Evolutionary conservation across 257 asterid species (phyloP).

Genomic region (Nicotiana noctiflora): DNA sequence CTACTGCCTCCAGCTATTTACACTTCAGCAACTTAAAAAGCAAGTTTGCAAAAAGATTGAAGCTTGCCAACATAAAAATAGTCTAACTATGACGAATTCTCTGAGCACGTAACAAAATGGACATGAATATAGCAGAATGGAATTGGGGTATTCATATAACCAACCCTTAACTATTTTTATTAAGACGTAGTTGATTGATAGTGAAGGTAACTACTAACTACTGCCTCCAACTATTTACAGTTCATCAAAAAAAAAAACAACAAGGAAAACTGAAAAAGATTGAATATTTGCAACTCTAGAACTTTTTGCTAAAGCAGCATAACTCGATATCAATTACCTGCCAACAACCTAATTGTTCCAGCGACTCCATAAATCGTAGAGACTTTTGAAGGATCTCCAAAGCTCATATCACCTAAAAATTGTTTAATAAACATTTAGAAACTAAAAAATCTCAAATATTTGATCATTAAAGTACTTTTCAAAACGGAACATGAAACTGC

Average conservation of each 20-base stretch:
- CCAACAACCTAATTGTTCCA: slow-evolving; percentile 88
- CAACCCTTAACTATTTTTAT: neutral
- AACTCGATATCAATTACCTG: slow-evolving; percentile 45
- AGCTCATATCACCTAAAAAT: slow-evolving; percentile 25
- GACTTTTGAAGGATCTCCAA: slow-evolving; percentile 49
- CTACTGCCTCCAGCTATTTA: neutral
- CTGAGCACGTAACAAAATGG: too few species aligned
- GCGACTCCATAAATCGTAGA: slow-evolving; percentile 78
- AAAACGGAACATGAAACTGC: too few species aligned
- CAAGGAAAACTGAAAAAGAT: neutral
- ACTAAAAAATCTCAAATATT: too few species aligned
- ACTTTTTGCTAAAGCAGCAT: neutral
- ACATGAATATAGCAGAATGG: too few species aligned
- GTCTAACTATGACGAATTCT: too few species aligned
- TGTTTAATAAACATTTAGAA: too few species aligned
- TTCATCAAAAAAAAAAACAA: neutral
- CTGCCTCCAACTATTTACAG: neutral
- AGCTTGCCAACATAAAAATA: too few species aligned
- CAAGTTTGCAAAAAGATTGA: neutral
- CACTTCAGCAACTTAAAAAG: neutral
- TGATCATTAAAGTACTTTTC: too few species aligned
- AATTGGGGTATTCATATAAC: neutral
- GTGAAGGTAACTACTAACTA: neutral
- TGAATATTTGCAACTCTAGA: neutral
- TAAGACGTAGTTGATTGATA: neutral